A percentile compares a stretch with the other conserved stretches of the same genome.
Evolutionary conservation across 495 filamentous ascomycete species (phyloP).

Genomic region (Penicillium egyptiacum): DNA sequence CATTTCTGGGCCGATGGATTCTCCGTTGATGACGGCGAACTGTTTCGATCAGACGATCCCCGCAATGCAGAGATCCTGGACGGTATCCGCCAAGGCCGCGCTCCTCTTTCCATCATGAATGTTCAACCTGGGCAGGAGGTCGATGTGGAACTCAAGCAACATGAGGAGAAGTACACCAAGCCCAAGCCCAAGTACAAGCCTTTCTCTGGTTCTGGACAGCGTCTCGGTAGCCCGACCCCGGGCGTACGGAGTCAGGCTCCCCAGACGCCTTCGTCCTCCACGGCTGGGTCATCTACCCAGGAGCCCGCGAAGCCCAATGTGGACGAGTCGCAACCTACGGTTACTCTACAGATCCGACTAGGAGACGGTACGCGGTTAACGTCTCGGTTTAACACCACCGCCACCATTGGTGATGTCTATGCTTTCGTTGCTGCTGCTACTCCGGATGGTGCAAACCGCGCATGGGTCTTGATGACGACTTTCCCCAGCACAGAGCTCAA

Average conservation of each 20-base stretch:
- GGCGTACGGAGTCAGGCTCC: constrained; percentile 48
- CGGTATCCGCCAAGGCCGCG: constrained; percentile 82
- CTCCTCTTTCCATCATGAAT: constrained; percentile 86
- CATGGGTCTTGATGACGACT: constrained; percentile 87
- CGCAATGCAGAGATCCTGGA: constrained; percentile 76
- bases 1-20: constrained; percentile 96
- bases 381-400: constrained; percentile 86
- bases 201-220: constrained; percentile 77
- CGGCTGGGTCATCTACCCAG: constrained; percentile 31
- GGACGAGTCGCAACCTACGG: constrained; percentile 72
- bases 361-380: constrained; percentile 84
- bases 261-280: constrained; percentile 36
- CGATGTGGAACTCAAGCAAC: constrained; percentile 84
- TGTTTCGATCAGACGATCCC: constrained; percentile 86
- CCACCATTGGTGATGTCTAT: constrained; percentile 91
- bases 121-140: constrained; percentile 81
- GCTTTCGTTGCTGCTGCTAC: constrained; percentile 73
- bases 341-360: constrained; percentile 84
- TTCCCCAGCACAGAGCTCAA: constrained; percentile 93
- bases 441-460: constrained; percentile 54
- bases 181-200: constrained; percentile 87
- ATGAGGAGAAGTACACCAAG: constrained; percentile 77
- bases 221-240: constrained; percentile 90
- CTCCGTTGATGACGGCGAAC: constrained; percentile 90
- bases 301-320: constrained; percentile 53